Conservation (phyloP, 176 grass and related monocot genomes). For the Melocanna baccifera region DNA sequence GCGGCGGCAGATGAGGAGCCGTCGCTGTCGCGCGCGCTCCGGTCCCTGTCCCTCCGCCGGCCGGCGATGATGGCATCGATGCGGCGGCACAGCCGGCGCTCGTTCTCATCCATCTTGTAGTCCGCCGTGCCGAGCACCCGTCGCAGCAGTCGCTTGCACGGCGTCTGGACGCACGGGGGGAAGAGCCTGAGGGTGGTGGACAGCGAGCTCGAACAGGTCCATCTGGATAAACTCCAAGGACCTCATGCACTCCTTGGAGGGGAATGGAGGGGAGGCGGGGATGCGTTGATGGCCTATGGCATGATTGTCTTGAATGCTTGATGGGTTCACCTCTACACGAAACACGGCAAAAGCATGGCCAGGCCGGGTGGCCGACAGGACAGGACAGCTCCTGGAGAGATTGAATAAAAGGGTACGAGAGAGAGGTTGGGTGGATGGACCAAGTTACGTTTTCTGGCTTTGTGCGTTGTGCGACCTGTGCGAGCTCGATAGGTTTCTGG, state of each 20-base stretch:
- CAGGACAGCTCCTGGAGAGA: too few species aligned
- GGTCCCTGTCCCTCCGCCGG: slow-evolving; percentile 32
- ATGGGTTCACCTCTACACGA: too few species aligned
- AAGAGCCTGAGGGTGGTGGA: slow-evolving; percentile 78
- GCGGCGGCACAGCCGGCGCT: slow-evolving; percentile 60
- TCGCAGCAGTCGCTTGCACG: slow-evolving; percentile 51
- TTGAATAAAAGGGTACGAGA: too few species aligned
- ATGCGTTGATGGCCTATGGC: too few species aligned
- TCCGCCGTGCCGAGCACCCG: slow-evolving; percentile 66
- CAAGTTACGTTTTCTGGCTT: too few species aligned
- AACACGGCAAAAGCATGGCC: too few species aligned
- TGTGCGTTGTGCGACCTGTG: too few species aligned
- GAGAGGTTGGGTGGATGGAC: too few species aligned
- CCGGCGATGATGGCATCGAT: slow-evolving; percentile 66
- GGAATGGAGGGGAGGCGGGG: too few species aligned
- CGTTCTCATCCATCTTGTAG: slow-evolving; percentile 66
- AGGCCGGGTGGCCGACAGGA: too few species aligned
- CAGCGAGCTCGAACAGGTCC: slow-evolving; percentile 86
- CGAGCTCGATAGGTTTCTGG: too few species aligned
- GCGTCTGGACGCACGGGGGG: slow-evolving; percentile 56
- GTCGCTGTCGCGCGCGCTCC: neutral
- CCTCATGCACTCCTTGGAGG: slow-evolving; percentile 59
- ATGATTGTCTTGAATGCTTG: too few species aligned
- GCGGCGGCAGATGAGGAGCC: neutral
- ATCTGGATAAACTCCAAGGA: slow-evolving; percentile 79